These are phyloP conservation scores for Pseudogymnoascus sp. DNA, from an alignment of 2,329 filamentous ascomycete genomes.

Conservation along the genomic window DNA sequence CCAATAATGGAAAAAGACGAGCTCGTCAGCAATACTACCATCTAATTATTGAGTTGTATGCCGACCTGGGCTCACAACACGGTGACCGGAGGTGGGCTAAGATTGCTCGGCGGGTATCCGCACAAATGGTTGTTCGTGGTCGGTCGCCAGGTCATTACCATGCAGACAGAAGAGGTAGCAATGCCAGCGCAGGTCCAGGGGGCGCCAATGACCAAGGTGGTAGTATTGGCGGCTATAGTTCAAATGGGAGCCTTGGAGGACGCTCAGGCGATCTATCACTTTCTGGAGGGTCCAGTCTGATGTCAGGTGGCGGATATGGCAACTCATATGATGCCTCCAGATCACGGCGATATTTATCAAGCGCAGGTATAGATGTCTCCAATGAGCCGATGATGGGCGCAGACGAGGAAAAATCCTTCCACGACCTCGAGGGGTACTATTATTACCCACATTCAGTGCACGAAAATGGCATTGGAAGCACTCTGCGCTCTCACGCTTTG, in stretches of 20 bases:
- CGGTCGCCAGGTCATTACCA: constrained; percentile 56
- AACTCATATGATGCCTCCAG: constrained; percentile 21
- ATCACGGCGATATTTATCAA: constrained; percentile 21
- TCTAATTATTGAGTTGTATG: constrained; percentile 58
- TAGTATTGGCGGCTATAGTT: constrained; percentile 22
- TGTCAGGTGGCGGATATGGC: constrained; percentile 20
- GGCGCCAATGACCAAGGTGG: constrained; percentile 29
- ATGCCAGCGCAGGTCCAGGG: constrained; percentile 47
- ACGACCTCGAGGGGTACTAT: constrained; percentile 22
- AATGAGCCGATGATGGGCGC: constrained; percentile 25
- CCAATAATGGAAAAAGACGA: constrained; percentile 65
- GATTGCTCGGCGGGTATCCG: constrained; percentile 48
- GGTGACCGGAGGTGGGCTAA: constrained; percentile 43
- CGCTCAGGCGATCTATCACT: constrained; percentile 24
- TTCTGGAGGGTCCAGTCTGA: constrained; percentile 23
- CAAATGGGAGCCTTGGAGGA: constrained; percentile 18
- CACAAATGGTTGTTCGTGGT: constrained; percentile 58
- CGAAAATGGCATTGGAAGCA: constrained; percentile 15
- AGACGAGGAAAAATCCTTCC: constrained; percentile 26
- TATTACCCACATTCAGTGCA: constrained; percentile 26
- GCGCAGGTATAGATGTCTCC: constrained; percentile 22
- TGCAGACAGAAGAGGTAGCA: constrained; percentile 40
- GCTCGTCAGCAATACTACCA: constrained; percentile 68
- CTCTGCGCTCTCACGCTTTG: constrained; percentile 4
- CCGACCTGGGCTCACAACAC: constrained; percentile 37